Evolutionary conservation across 768 basidiomycete species (phyloP).

Genomic region (Sporobolomyces pararoseus): DNA sequence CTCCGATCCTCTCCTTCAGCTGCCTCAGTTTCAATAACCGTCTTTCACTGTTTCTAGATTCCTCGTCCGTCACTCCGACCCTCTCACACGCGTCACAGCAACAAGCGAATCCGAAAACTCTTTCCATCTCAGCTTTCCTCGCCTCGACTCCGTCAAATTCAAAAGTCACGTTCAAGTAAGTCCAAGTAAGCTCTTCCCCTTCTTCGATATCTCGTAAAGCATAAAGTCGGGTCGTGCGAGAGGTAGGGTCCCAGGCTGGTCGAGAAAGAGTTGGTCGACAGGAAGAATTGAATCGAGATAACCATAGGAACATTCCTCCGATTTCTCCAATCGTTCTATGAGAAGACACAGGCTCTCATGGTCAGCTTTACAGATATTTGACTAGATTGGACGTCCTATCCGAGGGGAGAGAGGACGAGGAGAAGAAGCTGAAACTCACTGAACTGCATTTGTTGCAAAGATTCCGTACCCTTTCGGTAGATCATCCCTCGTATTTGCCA

Average conservation of each 20-base stretch:
- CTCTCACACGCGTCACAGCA: slow-evolving; percentile 22
- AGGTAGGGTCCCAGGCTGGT: slow-evolving; percentile 21
- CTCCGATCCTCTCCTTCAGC: slow-evolving; percentile 18
- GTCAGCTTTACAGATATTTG: too few species aligned
- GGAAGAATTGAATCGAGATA: slow-evolving; percentile 37
- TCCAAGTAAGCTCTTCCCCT: slow-evolving; percentile 36
- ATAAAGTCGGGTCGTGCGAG: slow-evolving; percentile 21
- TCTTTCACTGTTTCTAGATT: slow-evolving; percentile 15
- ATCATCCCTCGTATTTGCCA: slow-evolving; percentile 28
- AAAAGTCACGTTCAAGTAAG: slow-evolving; percentile 34
- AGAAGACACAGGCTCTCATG: neutral
- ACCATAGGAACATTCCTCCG: slow-evolving; percentile 34
- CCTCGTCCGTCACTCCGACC: neutral
- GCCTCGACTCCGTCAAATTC: slow-evolving; percentile 32
- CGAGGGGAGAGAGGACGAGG: too few species aligned
- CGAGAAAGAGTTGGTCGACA: slow-evolving; percentile 33
- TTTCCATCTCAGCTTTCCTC: slow-evolving; percentile 26
- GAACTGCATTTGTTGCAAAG: slow-evolving; percentile 38
- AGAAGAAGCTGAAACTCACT: slow-evolving; percentile 12
- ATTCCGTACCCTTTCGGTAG: slow-evolving; percentile 28
- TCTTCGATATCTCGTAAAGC: slow-evolving; percentile 19
- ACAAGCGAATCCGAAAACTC: slow-evolving; percentile 37
- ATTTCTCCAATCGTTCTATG: slow-evolving; percentile 30
- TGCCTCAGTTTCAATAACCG: slow-evolving; percentile 26
- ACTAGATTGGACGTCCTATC: too few species aligned